phyloP scores from a whole-genome alignment of 2,329 filamentous ascomycete species.

The Botrytis sinoallii region DNA sequence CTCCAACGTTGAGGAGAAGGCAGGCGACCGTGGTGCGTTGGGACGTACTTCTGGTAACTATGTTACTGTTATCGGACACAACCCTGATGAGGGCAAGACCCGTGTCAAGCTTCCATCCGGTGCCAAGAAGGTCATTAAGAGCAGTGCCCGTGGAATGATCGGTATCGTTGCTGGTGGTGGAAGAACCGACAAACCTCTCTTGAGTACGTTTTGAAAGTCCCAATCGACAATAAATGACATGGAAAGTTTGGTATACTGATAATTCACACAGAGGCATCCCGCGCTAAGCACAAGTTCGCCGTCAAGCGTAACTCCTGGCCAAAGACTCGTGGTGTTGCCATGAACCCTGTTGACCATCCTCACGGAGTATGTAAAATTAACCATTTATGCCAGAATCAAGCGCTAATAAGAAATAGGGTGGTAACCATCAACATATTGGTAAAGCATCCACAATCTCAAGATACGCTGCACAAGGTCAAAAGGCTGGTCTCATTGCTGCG shows the following conservation, averaged over 20 bases:
- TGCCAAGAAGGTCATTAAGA: constrained; percentile 98
- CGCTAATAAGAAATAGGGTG: constrained; percentile 53
- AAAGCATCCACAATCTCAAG: constrained; percentile 99
- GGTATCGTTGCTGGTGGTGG: constrained; percentile 99
- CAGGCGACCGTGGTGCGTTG: constrained; percentile 92
- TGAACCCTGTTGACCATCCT: constrained; percentile 99
- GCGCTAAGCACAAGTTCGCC: constrained; percentile 99
- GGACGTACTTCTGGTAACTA: constrained; percentile 99
- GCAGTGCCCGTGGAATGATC: constrained; percentile 93
- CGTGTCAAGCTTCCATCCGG: constrained; percentile 98
- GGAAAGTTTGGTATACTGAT: constrained; percentile 41
- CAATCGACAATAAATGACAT: not conserved
- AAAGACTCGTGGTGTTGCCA: constrained; percentile 99
- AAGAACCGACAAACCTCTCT: constrained; percentile 98
- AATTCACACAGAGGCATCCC: constrained; percentile 76
- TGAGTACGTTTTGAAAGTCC: constrained; percentile 60
- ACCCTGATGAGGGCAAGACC: constrained; percentile 99
- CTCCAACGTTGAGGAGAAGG: constrained; percentile 99
- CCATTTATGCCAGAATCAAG: not conserved
- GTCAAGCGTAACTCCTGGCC: constrained; percentile 99
- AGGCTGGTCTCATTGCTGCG: constrained; percentile 99
- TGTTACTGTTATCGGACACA: constrained; percentile 96
- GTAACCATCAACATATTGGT: constrained; percentile 98
- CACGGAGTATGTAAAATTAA: constrained; percentile 61
- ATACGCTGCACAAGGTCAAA: constrained; percentile 97